A percentile compares a stretch with the other conserved stretches of the same genome.
Conservation (phyloP, 192 early-diverging fungal genomes). For the Coemansia asiatica region DNA sequence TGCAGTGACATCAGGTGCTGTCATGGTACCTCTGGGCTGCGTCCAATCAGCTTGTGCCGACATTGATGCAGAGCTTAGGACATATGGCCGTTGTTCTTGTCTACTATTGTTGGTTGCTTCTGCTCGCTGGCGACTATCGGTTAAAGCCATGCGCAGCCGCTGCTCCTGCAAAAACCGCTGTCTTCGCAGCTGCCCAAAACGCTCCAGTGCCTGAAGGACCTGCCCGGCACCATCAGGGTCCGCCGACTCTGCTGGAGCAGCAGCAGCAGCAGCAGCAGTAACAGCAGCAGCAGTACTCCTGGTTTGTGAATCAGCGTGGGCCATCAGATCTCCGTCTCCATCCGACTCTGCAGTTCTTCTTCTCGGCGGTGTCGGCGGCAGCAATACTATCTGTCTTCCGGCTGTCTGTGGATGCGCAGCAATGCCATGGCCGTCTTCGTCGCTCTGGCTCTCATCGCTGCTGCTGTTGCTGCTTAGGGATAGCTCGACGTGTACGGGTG, state of each 20-base stretch:
- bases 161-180: slow-evolving; percentile 39
- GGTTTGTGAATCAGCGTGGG: too few relatives aligned
- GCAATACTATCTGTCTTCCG: slow-evolving; percentile 19
- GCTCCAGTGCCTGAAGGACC: slow-evolving; percentile 24
- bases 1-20: slow-evolving; percentile 5
- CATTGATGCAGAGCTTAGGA: slow-evolving; percentile 1
- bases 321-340: slow-evolving; percentile 7
- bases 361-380: slow-evolving; percentile 35
- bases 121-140: not conserved
- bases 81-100: not conserved
- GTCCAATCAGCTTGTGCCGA: not conserved
- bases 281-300: too few relatives aligned
- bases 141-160: slow-evolving; percentile 9
- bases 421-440: slow-evolving; percentile 1
- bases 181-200: slow-evolving; percentile 26
- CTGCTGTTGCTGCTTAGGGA: slow-evolving; percentile 1
- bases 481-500: slow-evolving; percentile 13
- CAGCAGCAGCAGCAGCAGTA: too few relatives aligned
- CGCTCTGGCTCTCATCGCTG: slow-evolving; percentile 3
- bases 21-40: not conserved
- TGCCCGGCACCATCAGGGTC: slow-evolving; percentile 6
- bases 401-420: slow-evolving; percentile 10
- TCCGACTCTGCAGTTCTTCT: slow-evolving; percentile 25
- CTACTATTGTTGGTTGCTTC: not conserved
- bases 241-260: slow-evolving; percentile 3